Base-by-base conservation (phyloP, 108 stramenopile genomes). In the Stephanodiscus minutulus region DNA sequence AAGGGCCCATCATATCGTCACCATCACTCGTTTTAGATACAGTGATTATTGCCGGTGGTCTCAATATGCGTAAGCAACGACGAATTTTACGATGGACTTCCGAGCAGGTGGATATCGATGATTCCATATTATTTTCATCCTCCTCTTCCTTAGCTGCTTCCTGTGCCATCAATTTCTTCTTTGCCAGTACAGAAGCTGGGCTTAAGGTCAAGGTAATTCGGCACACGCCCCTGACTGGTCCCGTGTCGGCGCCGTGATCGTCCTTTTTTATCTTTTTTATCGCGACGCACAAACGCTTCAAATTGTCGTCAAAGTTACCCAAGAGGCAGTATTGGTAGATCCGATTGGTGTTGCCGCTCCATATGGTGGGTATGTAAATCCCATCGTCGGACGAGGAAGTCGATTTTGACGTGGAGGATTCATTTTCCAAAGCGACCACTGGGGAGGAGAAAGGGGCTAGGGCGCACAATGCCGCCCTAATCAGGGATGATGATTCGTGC, bases 311-410 rank as follows among this genome's bases (percentile, higher is more conserved):
- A 67, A 79, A 53, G 27, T 71, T 79, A 22, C 65, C 70, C 35
- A 79, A 44, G 28, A 79, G 66, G 35, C 70, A 79, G 61, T 72
- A 79, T 24, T 67, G 65, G 52, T 79, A 79, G 8, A 61, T 61
- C 13, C 77, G 77, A 33, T 79, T 56, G 20, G 77, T 79, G 44
- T 79, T 79, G 43, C 77, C 77, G 48, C 77, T 79, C 77, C 77
- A 72, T 13, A 79, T 72, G 12, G 66, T 67, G 15, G 77, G 77
- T 33, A 67, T 58, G 29, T 79, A 79, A 6, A 72, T 65, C 11
- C 70, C 70, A 58, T 79, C 57, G 56, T 72, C 70, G 17, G 46
- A 49, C 27, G 64, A 61, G 9, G 64, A 55, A 21, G 54, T 56
- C 12, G 57, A 18, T 61, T 11, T 46, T 47, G 69, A 46, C 7